These are phyloP conservation scores for Bruguiera gymnorhiza DNA, from an alignment of 345 rosid genomes.

Conservation along the genomic window DNA sequence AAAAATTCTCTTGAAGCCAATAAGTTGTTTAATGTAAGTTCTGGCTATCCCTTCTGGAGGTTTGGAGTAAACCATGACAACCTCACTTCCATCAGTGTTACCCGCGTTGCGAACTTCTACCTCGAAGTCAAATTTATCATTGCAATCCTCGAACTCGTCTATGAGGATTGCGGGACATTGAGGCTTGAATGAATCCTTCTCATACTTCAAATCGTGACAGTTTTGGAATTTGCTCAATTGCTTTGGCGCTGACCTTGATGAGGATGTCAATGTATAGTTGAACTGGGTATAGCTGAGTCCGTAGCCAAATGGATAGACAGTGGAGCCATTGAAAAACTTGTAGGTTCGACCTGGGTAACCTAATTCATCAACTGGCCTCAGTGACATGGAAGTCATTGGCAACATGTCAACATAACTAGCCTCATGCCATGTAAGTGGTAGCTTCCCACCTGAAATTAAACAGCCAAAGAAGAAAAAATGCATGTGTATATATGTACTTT, in stretches of 20 bases:
- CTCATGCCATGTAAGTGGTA: constrained; percentile 53
- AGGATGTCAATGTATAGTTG: neutral
- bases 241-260: neutral
- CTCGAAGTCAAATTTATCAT: constrained; percentile 4
- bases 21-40: constrained; percentile 27
- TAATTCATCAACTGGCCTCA: constrained; percentile 38
- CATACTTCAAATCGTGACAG: constrained; percentile 20
- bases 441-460: constrained; percentile 43
- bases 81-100: constrained; percentile 31
- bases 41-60: constrained; percentile 27
- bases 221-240: constrained; percentile 19
- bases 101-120: constrained; percentile 24
- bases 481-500: too few species aligned
- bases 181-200: neutral
- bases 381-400: constrained; percentile 53
- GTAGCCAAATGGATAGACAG: constrained; percentile 49
- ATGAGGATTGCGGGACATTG: constrained; percentile 17
- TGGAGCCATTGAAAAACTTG: constrained; percentile 52
- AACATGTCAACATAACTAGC: constrained; percentile 32
- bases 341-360: constrained; percentile 59
- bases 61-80: constrained; percentile 28
- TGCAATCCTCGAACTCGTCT: constrained; percentile 5
- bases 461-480: too few species aligned
- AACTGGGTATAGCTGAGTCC: constrained; percentile 53
- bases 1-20: constrained; percentile 35